Evolutionary conservation across 257 asterid genomes (phyloP).

Genomic region (Solanum dulcamara): DNA sequence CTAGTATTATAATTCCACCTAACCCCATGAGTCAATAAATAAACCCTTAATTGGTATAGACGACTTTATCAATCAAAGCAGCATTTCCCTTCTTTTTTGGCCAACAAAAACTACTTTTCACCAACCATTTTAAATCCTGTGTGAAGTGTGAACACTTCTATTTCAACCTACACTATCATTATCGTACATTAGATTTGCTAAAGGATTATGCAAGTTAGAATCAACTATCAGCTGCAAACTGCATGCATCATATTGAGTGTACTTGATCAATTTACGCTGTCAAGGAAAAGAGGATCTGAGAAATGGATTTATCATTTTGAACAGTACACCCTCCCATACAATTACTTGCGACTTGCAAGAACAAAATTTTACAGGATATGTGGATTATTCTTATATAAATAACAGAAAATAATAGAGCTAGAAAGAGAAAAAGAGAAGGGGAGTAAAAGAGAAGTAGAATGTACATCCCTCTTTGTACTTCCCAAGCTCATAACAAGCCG

Average conservation of each 20-base stretch:
- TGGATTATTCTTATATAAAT: not conserved
- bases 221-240: not conserved
- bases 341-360: not conserved
- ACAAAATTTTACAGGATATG: not conserved
- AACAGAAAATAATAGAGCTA: not conserved
- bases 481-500: constrained; percentile 57
- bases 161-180: not conserved
- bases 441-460: constrained; percentile 27
- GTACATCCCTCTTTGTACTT: constrained; percentile 40
- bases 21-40: not conserved
- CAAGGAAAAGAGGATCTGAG: not conserved
- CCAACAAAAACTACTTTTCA: not conserved
- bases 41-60: not conserved
- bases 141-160: not conserved
- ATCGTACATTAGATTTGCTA: not conserved
- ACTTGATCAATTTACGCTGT: not conserved
- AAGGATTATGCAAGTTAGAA: not conserved
- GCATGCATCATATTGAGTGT: not conserved
- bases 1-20: not conserved
- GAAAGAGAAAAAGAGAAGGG: constrained; percentile 1
- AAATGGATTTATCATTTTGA: not conserved
- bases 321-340: not conserved
- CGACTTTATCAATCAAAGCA: not conserved
- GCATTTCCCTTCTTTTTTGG: not conserved
- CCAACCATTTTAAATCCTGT: not conserved